Base-by-base conservation (phyloP, 2,329 filamentous ascomycete genomes). In the Epichloe uncinata region DNA sequence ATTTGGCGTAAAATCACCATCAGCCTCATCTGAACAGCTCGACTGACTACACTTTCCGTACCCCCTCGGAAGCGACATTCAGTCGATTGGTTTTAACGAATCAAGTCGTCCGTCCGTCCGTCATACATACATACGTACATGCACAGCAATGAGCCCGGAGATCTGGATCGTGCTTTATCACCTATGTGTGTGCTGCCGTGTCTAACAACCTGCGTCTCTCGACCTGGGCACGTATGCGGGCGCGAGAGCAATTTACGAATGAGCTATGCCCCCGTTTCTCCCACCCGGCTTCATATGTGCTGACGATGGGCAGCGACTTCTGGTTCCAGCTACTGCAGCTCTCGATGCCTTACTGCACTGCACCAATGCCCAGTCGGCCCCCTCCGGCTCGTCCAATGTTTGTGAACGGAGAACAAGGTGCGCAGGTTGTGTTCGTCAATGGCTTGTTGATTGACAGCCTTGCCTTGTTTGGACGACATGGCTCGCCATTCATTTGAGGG, bases 301-400 rank as follows among this genome's bases (percentile, higher is more conserved):
- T 11, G 8, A 9, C 26, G 26, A 30, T 30, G 26, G 26, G 26
- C 26, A 30, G 9, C 8, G 8, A 30, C 26, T 52, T 52, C 49
- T 40, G 49, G 52, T 54, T 56, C 55, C 52, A 53, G 51, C 52
- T 50, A 47, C 49, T 47, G 50, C 48, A 37, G 22, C 42, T 38
- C 49, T 54, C 42, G 46, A 42, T 49, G 42, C 50, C 50, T 52
- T 52, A 43, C 46, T 42, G 36, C 33, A 42, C 46, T 51, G 50
- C 50, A 49, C 37, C 42, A 42, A 38, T 52, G 42, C 50, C 50
- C 50, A 52, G 50, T 42, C 36, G 30, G 26, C 40, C 46, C 50
- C 50, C 37, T 46, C 42, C 20, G 9, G 46, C 37, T 45, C 42
- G 38, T 40, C 26, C 46, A 20, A 37, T 9, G 16, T 33, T 12